These are phyloP conservation scores for Verticillium dahliae DNA, from an alignment of 2,329 filamentous ascomycete species.

Conservation along the genomic window DNA sequence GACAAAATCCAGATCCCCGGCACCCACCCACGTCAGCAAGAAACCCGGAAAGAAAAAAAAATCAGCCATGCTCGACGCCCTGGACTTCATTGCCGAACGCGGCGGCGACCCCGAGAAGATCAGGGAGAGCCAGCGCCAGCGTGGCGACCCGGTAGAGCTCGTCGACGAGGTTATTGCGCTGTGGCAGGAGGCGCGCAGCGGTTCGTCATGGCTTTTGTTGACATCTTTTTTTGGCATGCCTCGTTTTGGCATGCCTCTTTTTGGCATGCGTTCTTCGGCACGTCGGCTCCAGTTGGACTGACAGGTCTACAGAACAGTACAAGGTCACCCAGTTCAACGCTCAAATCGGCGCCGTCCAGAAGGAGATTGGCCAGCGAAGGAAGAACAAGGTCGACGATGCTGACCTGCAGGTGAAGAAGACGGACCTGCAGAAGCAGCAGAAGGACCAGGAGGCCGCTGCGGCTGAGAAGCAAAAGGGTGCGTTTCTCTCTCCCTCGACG, in stretches of 20 bases:
- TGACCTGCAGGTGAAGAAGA: constrained; percentile 73
- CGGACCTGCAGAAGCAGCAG: constrained; percentile 72
- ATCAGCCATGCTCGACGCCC: constrained; percentile 62
- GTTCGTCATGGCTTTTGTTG: not conserved
- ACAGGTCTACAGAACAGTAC: constrained; percentile 53
- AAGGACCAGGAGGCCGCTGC: constrained; percentile 71
- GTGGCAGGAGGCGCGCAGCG: constrained; percentile 56
- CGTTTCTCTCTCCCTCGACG: not conserved
- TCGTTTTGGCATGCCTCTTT: not conserved
- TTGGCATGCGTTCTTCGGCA: not conserved
- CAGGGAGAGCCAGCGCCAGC: constrained; percentile 80
- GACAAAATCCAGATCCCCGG: not conserved
- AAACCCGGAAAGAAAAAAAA: not conserved
- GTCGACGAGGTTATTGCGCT: constrained; percentile 88
- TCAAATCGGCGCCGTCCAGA: constrained; percentile 83
- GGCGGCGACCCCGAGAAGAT: constrained; percentile 90
- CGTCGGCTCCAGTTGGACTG: not conserved
- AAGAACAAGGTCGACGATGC: constrained; percentile 89
- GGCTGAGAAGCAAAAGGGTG: constrained; percentile 58
- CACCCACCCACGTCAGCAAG: not conserved
- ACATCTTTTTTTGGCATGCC: too few species aligned
- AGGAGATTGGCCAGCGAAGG: constrained; percentile 86
- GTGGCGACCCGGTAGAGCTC: constrained; percentile 71
- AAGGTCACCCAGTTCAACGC: constrained; percentile 72
- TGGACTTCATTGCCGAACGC: constrained; percentile 76